phyloP scores from a whole-genome alignment of 805 yeast genomes.

The Saturnispora halmiae region DNA sequence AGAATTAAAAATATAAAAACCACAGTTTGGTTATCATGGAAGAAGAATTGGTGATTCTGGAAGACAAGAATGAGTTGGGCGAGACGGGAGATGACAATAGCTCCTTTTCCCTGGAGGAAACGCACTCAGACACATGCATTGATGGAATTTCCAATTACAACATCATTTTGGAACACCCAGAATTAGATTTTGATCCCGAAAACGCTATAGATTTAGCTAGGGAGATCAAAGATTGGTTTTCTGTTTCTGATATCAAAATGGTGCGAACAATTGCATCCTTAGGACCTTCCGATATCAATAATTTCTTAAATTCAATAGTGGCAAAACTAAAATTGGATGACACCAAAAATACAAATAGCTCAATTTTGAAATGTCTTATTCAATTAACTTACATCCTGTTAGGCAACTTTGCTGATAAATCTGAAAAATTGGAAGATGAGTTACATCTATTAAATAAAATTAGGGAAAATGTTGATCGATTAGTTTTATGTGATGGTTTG shows the following conservation, averaged over 20 bases:
- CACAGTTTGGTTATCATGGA: conserved; percentile 11
- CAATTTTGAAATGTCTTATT: conserved; percentile 5
- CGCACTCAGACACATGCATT: conserved; percentile 21
- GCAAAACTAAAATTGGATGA: not conserved
- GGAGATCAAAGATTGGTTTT: conserved; percentile 37
- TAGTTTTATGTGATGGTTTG: conserved; percentile 16
- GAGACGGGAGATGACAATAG: conserved; percentile 25
- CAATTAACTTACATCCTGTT: conserved; percentile 9
- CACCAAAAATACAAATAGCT: conserved; percentile 1
- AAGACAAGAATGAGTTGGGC: conserved; percentile 26
- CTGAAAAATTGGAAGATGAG: conserved; percentile 18
- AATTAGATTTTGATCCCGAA: conserved; percentile 34
- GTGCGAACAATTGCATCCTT: conserved; percentile 14
- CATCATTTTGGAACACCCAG: conserved; percentile 32
- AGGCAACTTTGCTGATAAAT: conserved; percentile 11
- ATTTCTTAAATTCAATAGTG: not conserved
- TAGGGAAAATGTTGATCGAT: conserved; percentile 16
- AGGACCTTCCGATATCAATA: not conserved
- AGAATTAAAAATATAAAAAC: too few species aligned
- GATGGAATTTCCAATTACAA: conserved; percentile 29
- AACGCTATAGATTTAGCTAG: conserved; percentile 30
- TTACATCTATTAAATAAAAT: conserved; percentile 13
- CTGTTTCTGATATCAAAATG: conserved; percentile 23
- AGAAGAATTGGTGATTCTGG: conserved; percentile 23
- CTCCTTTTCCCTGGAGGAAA: conserved; percentile 21